Evolutionary conservation across 495 filamentous ascomycete species (phyloP).

Genomic region (Aspergillus indologenus): DNA sequence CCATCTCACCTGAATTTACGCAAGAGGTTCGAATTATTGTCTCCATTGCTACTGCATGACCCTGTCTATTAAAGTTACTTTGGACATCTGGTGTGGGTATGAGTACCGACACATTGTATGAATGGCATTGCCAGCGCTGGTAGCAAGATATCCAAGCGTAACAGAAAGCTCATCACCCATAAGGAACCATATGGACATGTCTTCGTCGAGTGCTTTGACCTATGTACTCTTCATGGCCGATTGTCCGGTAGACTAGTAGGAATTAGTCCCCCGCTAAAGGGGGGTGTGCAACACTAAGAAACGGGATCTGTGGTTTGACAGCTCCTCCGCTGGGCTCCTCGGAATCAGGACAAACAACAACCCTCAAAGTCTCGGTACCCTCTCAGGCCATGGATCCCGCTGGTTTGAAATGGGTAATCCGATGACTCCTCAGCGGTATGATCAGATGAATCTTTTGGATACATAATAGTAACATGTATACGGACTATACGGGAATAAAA

Average conservation of each 20-base stretch:
- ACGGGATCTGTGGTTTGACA: conserved; percentile 5
- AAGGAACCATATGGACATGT: neutral
- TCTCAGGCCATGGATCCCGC: neutral
- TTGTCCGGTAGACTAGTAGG: neutral
- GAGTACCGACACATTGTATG: neutral
- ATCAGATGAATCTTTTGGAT: neutral
- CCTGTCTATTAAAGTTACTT: neutral
- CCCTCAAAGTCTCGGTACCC: neutral
- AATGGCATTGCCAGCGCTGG: neutral
- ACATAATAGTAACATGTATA: neutral
- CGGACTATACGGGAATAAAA: neutral
- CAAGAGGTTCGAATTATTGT: neutral
- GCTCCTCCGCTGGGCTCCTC: too few species aligned
- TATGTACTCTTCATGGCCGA: neutral
- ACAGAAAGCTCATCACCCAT: neutral
- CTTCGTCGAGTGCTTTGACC: neutral
- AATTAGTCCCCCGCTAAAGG: neutral
- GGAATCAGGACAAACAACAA: too few species aligned
- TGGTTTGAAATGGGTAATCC: neutral
- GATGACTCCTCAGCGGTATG: neutral
- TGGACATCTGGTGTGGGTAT: neutral
- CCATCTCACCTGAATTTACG: neutral
- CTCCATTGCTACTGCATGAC: neutral
- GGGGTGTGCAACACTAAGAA: conserved; percentile 3
- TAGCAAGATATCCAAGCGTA: neutral